Base-by-base conservation (phyloP, 805 yeast genomes). In the Starmera amethionina region DNA sequence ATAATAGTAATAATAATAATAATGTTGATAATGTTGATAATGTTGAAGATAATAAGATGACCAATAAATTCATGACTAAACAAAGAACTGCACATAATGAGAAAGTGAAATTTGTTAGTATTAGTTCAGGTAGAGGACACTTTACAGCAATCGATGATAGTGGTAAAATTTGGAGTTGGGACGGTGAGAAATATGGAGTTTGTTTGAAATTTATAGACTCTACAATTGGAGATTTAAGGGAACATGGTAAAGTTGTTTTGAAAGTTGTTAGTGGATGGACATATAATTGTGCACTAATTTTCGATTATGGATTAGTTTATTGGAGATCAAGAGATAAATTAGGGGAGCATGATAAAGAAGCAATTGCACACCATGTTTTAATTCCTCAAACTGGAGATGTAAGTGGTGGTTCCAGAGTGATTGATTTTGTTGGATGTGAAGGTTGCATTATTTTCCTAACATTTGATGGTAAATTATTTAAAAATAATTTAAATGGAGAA, bases 241-340 rank as follows among this genome's bases (percentile, higher is more conserved):
- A 34, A 29, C 34, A 41, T 36, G 34, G 44, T 5, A 43, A 48
- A 3, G 63, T 65, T 10, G 65, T 73, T 10, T 41, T 64, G 25
- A 72, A 70, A 46, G 68, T 77, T 9, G 65, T 67, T 11, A 79
- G 85, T 14, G 93, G 90, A 0, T 82, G 90, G 90, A 69, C 72
- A 42, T 56, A 70, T 13, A 72, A 75, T 39, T 73, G 75, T 34
- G 73, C 74, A 16, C 63, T 67, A 37, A 58, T 77, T 3, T 62
- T 62, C 15, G 59, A 60, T 7, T 60, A 69, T 36, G 87, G 89
- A 0, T 54, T 83, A 22, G 67, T 79, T 0, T 65, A 73, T 14
- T 81, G 89, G 89, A 65, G 62, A 34, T 40, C 51, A 47, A 56
- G 72, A 35, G 50, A 50, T 4, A 47, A 60, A 2, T 30, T 65